Evolutionary conservation across 257 asterid species (phyloP).

Genomic region (Primulina tabacum): DNA sequence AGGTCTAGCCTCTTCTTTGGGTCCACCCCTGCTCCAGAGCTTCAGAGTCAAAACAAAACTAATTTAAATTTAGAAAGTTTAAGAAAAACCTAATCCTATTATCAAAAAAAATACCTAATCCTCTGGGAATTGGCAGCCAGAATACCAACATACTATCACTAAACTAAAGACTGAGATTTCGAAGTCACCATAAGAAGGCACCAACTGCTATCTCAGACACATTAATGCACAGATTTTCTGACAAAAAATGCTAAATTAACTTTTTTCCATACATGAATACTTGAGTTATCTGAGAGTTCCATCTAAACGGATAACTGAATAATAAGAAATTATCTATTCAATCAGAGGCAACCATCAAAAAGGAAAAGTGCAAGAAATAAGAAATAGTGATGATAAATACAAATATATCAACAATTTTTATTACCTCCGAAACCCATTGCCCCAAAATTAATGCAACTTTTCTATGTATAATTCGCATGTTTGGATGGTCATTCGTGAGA

Average conservation of each 20-base stretch:
- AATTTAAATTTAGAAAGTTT: no score
- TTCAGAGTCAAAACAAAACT: background rate
- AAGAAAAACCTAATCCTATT: background rate
- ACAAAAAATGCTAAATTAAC: conserved; percentile 12
- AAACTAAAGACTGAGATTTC: background rate
- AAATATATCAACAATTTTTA: conserved; percentile 14
- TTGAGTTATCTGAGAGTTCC: conserved; percentile 16
- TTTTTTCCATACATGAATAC: conserved; percentile 11
- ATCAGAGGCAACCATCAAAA: conserved; percentile 14
- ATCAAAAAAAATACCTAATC: no score
- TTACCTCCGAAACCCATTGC: conserved; percentile 99
- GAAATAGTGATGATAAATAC: conserved; percentile 9
- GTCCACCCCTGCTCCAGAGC: background rate
- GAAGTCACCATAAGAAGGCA: background rate
- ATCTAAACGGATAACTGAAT: conserved; percentile 11
- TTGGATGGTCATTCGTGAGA: conserved; percentile 75
- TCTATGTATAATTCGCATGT: conserved; percentile 90
- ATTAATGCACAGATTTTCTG: background rate
- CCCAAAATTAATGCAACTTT: conserved; percentile 96
- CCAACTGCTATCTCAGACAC: conserved; percentile 19
- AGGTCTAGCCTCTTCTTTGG: no score
- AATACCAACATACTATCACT: background rate
- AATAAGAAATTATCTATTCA: conserved; percentile 18
- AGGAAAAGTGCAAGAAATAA: conserved; percentile 14
- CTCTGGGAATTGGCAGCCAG: background rate